Evolutionary conservation across 2,329 filamentous ascomycete species (phyloP).

Genomic region (Ceratocystis colombiana): DNA sequence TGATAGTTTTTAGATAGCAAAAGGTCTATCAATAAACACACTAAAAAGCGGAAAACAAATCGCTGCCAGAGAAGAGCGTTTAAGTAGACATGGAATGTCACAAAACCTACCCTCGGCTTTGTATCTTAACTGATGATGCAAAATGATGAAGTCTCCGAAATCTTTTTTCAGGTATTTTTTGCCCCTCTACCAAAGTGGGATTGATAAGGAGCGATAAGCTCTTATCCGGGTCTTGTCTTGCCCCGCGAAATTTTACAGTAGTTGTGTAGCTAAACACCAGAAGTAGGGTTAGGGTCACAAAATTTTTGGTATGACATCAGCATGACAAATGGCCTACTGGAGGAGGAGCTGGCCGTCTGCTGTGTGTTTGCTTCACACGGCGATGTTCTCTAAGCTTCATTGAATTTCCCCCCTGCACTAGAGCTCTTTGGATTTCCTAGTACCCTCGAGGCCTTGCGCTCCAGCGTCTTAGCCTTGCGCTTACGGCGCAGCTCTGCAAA

Average conservation of each 20-base stretch:
- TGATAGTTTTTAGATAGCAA: not conserved
- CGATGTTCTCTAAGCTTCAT: no score
- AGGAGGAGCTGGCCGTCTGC: no score
- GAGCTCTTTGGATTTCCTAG: not conserved
- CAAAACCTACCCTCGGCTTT: not conserved
- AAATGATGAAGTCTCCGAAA: conserved; percentile 21
- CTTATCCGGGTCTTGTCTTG: conserved; percentile 20
- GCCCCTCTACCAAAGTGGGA: conserved; percentile 21
- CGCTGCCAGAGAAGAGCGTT: not conserved
- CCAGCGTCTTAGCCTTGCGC: conserved; percentile 8
- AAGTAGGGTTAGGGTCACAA: conserved; percentile 10
- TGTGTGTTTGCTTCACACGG: no score
- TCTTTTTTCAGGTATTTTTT: conserved; percentile 18
- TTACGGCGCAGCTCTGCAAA: conserved; percentile 16
- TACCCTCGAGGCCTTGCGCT: not conserved
- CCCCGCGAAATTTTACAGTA: conserved; percentile 17
- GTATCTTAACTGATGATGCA: conserved; percentile 17
- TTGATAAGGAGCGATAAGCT: conserved; percentile 23
- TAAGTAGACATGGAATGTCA: not conserved
- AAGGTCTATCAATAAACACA: not conserved
- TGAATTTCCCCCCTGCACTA: no score
- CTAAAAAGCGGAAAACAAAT: not conserved
- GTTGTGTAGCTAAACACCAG: conserved; percentile 1
- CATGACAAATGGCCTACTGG: no score
- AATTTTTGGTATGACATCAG: conserved; percentile 10